Conservation (phyloP, 2,329 filamentous ascomycete species). For the Stachybotrys echinatus region DNA sequence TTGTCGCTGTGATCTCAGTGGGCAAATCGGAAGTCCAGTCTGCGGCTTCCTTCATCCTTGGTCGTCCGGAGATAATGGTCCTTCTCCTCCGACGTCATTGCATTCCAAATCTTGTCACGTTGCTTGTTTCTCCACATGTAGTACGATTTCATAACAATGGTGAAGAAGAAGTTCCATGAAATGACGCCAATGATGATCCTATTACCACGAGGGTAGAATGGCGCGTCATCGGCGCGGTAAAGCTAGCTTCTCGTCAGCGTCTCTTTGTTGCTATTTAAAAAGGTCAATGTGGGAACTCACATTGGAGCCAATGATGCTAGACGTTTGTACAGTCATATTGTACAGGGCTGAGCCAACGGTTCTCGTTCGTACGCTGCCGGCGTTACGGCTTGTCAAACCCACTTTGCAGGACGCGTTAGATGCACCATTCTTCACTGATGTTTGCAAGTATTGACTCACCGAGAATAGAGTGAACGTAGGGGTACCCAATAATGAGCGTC, state of each 20-base stretch:
- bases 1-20: too few species aligned
- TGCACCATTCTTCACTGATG: constrained; percentile 21
- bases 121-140: constrained; percentile 44
- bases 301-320: constrained; percentile 24
- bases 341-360: constrained; percentile 54
- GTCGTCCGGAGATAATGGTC: constrained; percentile 28
- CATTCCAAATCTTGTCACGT: constrained; percentile 38
- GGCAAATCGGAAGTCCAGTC: constrained; percentile 36
- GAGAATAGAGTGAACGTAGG: constrained; percentile 17
- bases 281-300: constrained; percentile 18
- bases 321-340: constrained; percentile 37
- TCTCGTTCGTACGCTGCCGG: constrained; percentile 52
- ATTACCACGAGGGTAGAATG: constrained; percentile 36
- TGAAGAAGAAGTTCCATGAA: constrained; percentile 41
- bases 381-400: constrained; percentile 52
- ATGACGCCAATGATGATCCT: constrained; percentile 42
- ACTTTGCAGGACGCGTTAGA: constrained; percentile 41
- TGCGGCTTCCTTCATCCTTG: constrained; percentile 38
- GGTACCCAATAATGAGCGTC: constrained; percentile 26
- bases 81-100: constrained; percentile 36
- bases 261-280: background rate
- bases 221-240: constrained; percentile 26
- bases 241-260: constrained; percentile 32
- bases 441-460: background rate
- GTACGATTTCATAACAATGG: constrained; percentile 44